These are phyloP conservation scores for Arctostaphylos glauca DNA, from an alignment of 148 eudicot genomes.

Conservation along the genomic window DNA sequence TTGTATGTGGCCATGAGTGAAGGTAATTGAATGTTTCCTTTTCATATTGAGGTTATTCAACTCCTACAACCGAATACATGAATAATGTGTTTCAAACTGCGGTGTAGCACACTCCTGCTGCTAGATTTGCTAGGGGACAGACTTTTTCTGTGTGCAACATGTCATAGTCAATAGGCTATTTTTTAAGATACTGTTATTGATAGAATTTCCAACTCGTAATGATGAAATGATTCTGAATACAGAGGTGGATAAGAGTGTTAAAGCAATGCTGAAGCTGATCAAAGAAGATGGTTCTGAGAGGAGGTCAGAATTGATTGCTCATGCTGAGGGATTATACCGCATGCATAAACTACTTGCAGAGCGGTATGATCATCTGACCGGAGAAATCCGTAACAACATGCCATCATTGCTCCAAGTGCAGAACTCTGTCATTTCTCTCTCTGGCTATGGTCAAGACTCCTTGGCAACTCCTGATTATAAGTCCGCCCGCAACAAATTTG, in stretches of 20 bases:
- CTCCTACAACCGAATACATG: background rate
- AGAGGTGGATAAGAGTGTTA: conserved; percentile 41
- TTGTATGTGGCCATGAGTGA: conserved; percentile 3
- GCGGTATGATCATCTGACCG: conserved; percentile 29
- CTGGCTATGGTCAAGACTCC: conserved; percentile 32
- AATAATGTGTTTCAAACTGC: background rate
- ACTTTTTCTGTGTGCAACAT: background rate
- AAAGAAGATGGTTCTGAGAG: conserved; percentile 27
- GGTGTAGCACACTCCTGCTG: background rate
- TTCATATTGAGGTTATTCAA: background rate
- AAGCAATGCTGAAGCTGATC: conserved; percentile 36
- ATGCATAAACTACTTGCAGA: conserved; percentile 39
- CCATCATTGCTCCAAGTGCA: conserved; percentile 28
- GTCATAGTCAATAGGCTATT: background rate
- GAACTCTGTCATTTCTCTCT: conserved; percentile 25
- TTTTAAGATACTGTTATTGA: background rate
- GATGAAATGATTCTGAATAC: conserved; percentile 9
- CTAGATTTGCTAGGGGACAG: background rate
- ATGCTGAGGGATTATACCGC: conserved; percentile 29
- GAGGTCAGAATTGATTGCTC: conserved; percentile 32
- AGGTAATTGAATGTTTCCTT: background rate
- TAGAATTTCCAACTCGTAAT: background rate
- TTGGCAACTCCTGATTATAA: conserved; percentile 55
- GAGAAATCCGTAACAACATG: conserved; percentile 19
- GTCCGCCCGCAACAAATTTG: conserved; percentile 24